Base-by-base conservation (phyloP, 2,329 filamentous ascomycete species). In the Exophiala sp. region DNA sequence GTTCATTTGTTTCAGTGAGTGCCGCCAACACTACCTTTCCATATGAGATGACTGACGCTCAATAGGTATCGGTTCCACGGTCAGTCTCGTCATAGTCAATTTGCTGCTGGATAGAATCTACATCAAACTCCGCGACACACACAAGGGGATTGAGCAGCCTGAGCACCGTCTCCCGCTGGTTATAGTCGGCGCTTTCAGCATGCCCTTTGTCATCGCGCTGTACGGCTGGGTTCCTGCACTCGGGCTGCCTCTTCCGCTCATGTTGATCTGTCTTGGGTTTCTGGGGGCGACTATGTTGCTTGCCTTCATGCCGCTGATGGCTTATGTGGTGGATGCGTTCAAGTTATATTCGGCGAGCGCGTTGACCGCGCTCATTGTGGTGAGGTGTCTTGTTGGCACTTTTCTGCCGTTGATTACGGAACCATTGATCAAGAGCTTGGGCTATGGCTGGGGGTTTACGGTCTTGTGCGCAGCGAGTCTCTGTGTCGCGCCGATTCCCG, bases 141-240 rank as follows among this genome's bases (percentile, higher is more conserved):
- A 71, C 52, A 61, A 66, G 12, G 66, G 67, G 35, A 55, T 65
- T 8, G 65, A 67, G 16, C 62, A 71, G 2, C 73, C 73, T 2
- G 70, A 76, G 59, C 72, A 71, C 52, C 66, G 72, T 2, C 72
- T 81, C 1, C 72, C 73, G 0, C 72, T 77, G 2, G 75, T 78
- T 57, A 69, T 78, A 9, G 48, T 76, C 0, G 78, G 77, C 7
- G 72, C 72, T 2, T 60, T 74, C 4, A 63, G 74, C 12, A 44
- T 61, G 16, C 33, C 62, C 0, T 16, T 61, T 20, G 41, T 57
- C n/a, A 50, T 61, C 10, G 50, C 51, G 5, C 18, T 49, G 3
- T 65, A 63, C 54, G 63, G 63, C 11, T 65, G 59, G 62, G 47
- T 54, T 9, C 54, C 59, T 10, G 45, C 61, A 9, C 21, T 42